A percentile compares a stretch with the other conserved stretches of the same genome.
Evolutionary conservation across 257 asterid species (phyloP).

Genomic region (Euphrasia confusa): DNA sequence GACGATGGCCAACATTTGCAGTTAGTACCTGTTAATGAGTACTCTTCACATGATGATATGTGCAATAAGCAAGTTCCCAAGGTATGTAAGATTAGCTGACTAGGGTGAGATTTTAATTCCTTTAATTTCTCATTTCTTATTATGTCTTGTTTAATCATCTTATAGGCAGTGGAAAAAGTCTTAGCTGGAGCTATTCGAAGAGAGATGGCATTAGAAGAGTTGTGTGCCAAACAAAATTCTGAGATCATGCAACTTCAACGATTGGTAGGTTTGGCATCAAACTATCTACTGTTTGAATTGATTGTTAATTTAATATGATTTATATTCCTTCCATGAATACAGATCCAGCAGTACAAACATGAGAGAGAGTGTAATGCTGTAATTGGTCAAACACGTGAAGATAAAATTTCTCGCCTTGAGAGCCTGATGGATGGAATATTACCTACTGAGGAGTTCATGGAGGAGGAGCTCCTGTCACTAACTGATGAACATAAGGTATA

Average conservation of each 20-base stretch:
- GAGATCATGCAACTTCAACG: constrained; percentile 90
- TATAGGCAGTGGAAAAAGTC: constrained; percentile 93
- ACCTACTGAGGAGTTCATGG: constrained; percentile 82
- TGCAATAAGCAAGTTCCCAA: constrained; percentile 70
- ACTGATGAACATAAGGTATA: constrained; percentile 77
- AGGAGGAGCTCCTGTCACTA: constrained; percentile 67
- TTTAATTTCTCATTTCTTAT: constrained; percentile 27
- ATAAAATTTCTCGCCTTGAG: constrained; percentile 90
- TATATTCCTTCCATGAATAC: constrained; percentile 26
- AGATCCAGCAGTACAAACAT: constrained; percentile 95
- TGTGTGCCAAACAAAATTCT: constrained; percentile 66
- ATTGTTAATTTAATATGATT: constrained; percentile 20
- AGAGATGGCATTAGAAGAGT: constrained; percentile 97
- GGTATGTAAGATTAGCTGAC: constrained; percentile 41
- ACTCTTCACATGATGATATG: constrained; percentile 46
- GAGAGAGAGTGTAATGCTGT: constrained; percentile 95
- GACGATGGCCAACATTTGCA: constrained; percentile 63
- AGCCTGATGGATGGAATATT: constrained; percentile 92
- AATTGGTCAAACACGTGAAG: constrained; percentile 87
- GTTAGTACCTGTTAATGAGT: constrained; percentile 63
- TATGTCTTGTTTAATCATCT: constrained; percentile 24
- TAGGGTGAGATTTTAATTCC: constrained; percentile 19
- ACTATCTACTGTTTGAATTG: neutral
- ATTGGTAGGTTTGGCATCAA: constrained; percentile 47
- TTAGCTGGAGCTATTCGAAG: constrained; percentile 97